Percentiles rank a stretch among this genome's conserved stretches.
phyloP scores from a whole-genome alignment of 139 green algal genomes.

The Deuterostichococcus epilithicus region DNA sequence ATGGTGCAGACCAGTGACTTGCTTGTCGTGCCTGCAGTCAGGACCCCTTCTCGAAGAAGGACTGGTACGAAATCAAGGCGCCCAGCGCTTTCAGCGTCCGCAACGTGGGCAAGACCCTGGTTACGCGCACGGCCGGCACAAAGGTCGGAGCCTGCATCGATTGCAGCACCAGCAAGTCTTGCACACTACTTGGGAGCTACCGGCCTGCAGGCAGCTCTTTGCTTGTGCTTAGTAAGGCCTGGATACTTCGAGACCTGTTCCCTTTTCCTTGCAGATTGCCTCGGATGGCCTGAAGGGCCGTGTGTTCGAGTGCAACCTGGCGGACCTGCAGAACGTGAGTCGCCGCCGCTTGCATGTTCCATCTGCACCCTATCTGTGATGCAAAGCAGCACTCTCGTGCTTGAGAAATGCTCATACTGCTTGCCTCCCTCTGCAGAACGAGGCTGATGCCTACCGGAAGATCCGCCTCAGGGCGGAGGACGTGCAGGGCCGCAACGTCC shows the following conservation, averaged over 20 bases:
- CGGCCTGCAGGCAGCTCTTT: neutral
- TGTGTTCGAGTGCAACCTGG: constrained; percentile 93
- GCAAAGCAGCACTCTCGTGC: neutral
- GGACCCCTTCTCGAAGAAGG: constrained; percentile 99
- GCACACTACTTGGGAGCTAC: neutral
- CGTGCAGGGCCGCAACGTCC: constrained; percentile 91
- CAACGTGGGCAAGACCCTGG: constrained; percentile 97
- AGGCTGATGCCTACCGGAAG: constrained; percentile 97
- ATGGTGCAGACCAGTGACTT: neutral
- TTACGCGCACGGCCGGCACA: constrained; percentile 94
- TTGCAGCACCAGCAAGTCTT: neutral
- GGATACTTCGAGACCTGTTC: no score
- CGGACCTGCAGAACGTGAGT: constrained; percentile 93
- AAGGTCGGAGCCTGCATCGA: constrained; percentile 69
- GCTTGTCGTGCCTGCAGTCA: constrained; percentile 49
- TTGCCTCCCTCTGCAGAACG: constrained; percentile 66
- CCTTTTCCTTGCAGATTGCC: constrained; percentile 77
- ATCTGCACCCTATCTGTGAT: neutral
- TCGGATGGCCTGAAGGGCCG: constrained; percentile 97
- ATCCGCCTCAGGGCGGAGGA: constrained; percentile 95
- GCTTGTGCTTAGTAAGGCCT: neutral
- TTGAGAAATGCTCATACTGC: neutral
- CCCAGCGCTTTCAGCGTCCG: constrained; percentile 89
- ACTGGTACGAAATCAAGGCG: constrained; percentile 99
- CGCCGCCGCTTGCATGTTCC: neutral